Evolutionary conservation across 768 basidiomycete species (phyloP), one percentile per base, ranked within the genome.

Genomic region (Heimioporus sp.): DNA sequence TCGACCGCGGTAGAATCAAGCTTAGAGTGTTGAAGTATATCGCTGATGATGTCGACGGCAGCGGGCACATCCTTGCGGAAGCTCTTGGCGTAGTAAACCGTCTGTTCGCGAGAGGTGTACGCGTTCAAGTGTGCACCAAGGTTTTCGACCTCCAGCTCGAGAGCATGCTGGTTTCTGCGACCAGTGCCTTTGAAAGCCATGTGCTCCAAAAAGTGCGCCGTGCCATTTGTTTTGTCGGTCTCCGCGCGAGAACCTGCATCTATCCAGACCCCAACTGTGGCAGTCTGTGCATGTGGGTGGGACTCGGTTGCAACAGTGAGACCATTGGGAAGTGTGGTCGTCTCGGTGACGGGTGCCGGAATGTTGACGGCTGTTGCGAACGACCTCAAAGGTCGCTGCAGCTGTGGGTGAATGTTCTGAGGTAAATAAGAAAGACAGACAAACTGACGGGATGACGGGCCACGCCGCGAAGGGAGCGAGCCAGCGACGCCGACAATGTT

Each of bases 181-280:
- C 82, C 81, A 52, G 96, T 99, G 50, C 97, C 97, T 74, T 95
- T 95, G 82, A 96, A 96, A 36, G 93, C 93, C 93, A 96, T 93
- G 65, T 95, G 92, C 72, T 99, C 97, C 54, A 98, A 83, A 80
- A 99, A 99, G 76, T 98, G 97, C 41, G 97, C 97, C 10, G 93
- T 94, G 46, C 97, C 97, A 61, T 88, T 95, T 36, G 92, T 96
- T 73, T 84, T 83, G 75, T 92, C 87, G 43, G 90, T 96, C 81
- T 99, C 97, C 53, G 94, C 95, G 50, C 97, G 83, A 57, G 92
- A 94, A 58, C 97, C 97, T 52, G 97, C 96, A 69, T 98, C 96
- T 63, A 99, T 96, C 94, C 94, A 99, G 54, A 98, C 88, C 56
- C 97, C 97, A 34, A 98, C 93, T n/a, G 96, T 99, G 8, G 95